A percentile compares a stretch with the other conserved stretches of the same genome.
These are phyloP conservation scores for Rhizomucor pusillus DNA, from an alignment of 371 early-diverging fungal genomes.

Conservation along the genomic window DNA sequence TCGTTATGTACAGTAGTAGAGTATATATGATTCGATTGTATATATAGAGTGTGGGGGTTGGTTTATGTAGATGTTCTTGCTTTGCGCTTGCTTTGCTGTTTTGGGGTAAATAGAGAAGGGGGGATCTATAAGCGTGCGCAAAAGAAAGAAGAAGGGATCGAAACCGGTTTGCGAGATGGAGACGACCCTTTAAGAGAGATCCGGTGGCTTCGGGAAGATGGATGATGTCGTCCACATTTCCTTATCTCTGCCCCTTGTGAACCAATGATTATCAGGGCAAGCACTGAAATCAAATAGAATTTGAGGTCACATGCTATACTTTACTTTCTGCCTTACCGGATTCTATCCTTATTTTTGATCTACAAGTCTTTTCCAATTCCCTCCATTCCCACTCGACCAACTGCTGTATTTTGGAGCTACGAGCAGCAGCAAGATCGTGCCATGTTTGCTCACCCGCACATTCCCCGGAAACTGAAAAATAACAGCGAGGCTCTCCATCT, in stretches of 20 bases:
- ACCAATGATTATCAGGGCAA: neutral
- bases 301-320: constrained; percentile 1
- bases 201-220: neutral
- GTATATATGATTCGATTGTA: neutral
- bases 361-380: neutral
- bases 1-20: neutral
- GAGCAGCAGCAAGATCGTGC: too few relatives aligned
- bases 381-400: neutral
- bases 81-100: too few relatives aligned
- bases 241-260: neutral
- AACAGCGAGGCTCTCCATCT: too few relatives aligned
- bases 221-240: neutral
- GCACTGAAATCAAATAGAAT: too few relatives aligned
- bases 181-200: neutral
- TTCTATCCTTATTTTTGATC: neutral
- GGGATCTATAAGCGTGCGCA: neutral
- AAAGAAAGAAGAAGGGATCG: neutral
- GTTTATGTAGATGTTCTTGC: neutral
- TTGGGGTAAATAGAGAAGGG: neutral
- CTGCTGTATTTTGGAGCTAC: too few relatives aligned
- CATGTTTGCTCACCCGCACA: too few relatives aligned
- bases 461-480: too few relatives aligned
- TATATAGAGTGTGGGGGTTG: neutral
- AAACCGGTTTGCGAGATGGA: neutral
- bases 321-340: neutral